A percentile compares a stretch with the other conserved stretches of the same genome.
These are phyloP conservation scores for Metschnikowia hibisci DNA, from an alignment of 805 yeast genomes.

Conservation along the genomic window DNA sequence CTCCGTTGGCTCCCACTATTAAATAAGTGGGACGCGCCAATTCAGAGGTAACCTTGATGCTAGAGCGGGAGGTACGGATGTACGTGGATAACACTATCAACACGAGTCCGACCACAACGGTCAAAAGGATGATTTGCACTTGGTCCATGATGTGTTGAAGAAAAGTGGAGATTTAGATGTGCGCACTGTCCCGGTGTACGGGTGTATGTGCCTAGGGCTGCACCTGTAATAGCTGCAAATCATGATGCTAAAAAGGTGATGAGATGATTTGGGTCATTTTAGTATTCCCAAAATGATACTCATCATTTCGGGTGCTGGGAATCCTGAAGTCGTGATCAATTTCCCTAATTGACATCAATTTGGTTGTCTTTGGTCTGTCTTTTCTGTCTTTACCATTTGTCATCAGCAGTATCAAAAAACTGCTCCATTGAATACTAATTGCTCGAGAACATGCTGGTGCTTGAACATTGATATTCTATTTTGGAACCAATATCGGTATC, in stretches of 20 bases:
- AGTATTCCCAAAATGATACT: too few species aligned
- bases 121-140: conserved; percentile 13
- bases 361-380: too few species aligned
- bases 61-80: conserved; percentile 2
- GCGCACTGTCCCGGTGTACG: neutral
- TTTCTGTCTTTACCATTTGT: too few species aligned
- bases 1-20: conserved; percentile 58
- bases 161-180: neutral
- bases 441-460: too few species aligned
- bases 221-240: too few species aligned
- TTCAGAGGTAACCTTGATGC: conserved; percentile 6
- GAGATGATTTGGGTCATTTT: neutral
- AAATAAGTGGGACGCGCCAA: conserved; percentile 51
- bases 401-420: too few species aligned
- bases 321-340: too few species aligned
- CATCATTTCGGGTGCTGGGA: too few species aligned
- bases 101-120: conserved; percentile 16
- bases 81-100: conserved; percentile 10
- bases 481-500: too few species aligned
- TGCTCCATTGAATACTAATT: too few species aligned
- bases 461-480: too few species aligned
- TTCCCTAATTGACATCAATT: too few species aligned
- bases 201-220: neutral
- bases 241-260: neutral
- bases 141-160: conserved; percentile 12